Evolutionary conservation across 202 grass and related monocot genomes (phyloP), one percentile per base, ranked within the genome.

Genomic region (Dendrocalamus latiflorus): DNA sequence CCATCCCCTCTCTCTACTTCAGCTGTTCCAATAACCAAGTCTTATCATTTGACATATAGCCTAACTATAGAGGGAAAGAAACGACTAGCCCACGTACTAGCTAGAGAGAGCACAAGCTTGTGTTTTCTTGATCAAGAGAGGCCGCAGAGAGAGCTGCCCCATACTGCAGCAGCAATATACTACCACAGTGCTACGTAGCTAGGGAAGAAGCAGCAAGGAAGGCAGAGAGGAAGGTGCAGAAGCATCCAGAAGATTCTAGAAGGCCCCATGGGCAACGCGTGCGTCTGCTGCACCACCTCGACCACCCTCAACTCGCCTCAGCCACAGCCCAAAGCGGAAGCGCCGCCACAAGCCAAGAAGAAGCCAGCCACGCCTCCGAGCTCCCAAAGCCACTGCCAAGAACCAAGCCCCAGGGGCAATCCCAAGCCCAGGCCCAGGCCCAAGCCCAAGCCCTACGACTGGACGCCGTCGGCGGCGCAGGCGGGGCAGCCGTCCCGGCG

Each of bases 261-360:
- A 9, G 61, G 62, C 8, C 2, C 73, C 38, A 90, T 90, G 88
- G 88, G 84, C n/a, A 90, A 87, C 88, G 13, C 63, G 8, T 85
- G 82, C 68, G 10, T 61, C 79, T 87, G 88, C 75, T 82, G 80
- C 88, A 42, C 48, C 65, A 72, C 20, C 55, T 58, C n/a, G 9
- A 55, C 53, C 20, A 10, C 6, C 65, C 51, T 66, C 79, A 54
- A 69, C 4, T 69, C 84, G 15, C 28, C 75, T 0, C 50, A 78
- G 30, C 30, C 71, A 0, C 64, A 66, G 0, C 25, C n/a, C 47
- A 16, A 36, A 4, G 24, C 56, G 28, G 37, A 36, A 41, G 76
- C 68, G 33, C 6, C 68, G n/a, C 24, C 58, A n/a, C 54, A 36
- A 1, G 38, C 8, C 72, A 82, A 82, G 61, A 90, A 79, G 60